Evolutionary conservation across 495 filamentous ascomycete species (phyloP), one percentile per base, ranked within the genome.

Genomic region (Bathelium albidoporum): DNA sequence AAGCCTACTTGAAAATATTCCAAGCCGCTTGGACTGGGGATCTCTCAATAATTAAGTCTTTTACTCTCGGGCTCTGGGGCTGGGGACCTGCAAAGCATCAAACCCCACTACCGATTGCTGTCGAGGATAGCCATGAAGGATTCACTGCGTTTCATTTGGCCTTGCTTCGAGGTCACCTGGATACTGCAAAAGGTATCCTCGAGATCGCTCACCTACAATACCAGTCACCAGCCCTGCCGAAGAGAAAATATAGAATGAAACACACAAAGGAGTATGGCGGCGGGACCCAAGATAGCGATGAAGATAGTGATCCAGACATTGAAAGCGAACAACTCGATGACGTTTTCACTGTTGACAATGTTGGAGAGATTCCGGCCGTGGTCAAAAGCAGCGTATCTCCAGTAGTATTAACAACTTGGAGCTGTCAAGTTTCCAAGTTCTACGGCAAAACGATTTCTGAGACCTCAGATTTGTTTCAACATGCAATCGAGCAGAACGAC

Each of bases 11-110:
- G 11, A 52, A 73, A 67, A 61, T 83, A 76, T 81, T 77, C 77
- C 81, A 90, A 69, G 87, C 88, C 11, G 83, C 83, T 1, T 90
- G 86, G 85, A 63, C 60, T n/a, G 85, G 86, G 2, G 83, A 92
- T 67, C 45, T 86, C 1, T 75, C 80, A 0, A 84, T 75, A 2
- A 79, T 87, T 71, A 83, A 84, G 67, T 67, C 64, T 2, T 73
- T 84, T 31, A 82, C 83, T n/a, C 65, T 83, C 63, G 66, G 69
- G 60, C 65, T 71, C 36, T 79, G 81, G 76, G 53, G 53, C 26
- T 18, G 16, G 14, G 73, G 76, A 10, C 61, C 66, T 1, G 58
- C 69, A 10, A 65, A 73, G 31, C 71, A 80, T 32, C 73, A 83
- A 43, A 64, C 73, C 1, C 86, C 88, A 0, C 75, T 89, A 5